phyloP scores from a whole-genome alignment of 495 filamentous ascomycete species.

The Penicillium mononematosum region DNA sequence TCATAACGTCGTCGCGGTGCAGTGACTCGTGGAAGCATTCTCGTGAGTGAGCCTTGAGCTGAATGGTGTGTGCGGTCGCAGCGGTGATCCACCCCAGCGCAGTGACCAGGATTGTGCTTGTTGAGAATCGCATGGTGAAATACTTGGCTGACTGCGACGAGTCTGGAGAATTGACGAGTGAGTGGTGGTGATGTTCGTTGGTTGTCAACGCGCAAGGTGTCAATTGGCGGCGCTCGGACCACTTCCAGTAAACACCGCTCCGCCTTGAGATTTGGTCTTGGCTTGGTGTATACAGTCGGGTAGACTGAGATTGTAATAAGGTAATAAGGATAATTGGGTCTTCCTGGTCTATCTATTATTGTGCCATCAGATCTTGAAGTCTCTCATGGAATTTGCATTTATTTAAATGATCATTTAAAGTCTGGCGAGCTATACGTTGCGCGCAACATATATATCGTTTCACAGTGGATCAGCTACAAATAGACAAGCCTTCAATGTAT shows the following conservation, averaged over 20 bases:
- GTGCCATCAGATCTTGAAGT: neutral
- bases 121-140: slow-evolving; percentile 54
- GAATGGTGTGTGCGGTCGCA: slow-evolving; percentile 85
- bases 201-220: slow-evolving; percentile 41
- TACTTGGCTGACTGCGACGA: slow-evolving; percentile 4
- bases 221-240: slow-evolving; percentile 47
- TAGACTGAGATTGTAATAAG: neutral
- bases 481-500: no score
- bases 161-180: slow-evolving; percentile 11
- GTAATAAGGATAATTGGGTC: neutral
- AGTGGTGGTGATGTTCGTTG: slow-evolving; percentile 15
- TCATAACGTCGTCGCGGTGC: slow-evolving; percentile 95
- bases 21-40: slow-evolving; percentile 97
- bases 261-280: slow-evolving; percentile 4
- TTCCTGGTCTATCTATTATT: neutral
- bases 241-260: slow-evolving; percentile 27
- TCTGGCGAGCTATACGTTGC: neutral
- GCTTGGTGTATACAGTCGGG: neutral
- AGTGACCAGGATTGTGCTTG: slow-evolving; percentile 57
- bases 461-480: neutral
- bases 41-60: slow-evolving; percentile 81
- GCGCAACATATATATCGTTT: neutral
- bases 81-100: slow-evolving; percentile 62
- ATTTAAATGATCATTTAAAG: neutral
- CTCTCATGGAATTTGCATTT: neutral